These are phyloP conservation scores for Sporothrix euskadiensis DNA, from an alignment of 2,329 filamentous ascomycete species.

Conservation along the genomic window DNA sequence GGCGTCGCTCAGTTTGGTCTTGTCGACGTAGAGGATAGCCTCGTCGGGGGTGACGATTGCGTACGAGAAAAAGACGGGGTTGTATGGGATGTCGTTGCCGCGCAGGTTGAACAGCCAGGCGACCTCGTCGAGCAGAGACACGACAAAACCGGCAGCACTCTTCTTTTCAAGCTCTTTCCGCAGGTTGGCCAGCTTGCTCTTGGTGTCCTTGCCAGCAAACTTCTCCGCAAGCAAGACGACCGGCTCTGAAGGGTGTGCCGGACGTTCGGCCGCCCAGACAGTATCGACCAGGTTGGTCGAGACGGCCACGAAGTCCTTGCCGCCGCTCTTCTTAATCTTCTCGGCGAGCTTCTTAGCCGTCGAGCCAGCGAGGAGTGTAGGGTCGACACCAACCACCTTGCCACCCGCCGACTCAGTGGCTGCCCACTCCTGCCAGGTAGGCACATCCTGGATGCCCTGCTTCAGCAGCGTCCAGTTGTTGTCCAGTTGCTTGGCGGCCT, in stretches of 20 bases:
- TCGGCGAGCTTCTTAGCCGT: constrained; percentile 70
- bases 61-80: constrained; percentile 98
- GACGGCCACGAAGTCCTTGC: constrained; percentile 72
- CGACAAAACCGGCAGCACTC: constrained; percentile 80
- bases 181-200: constrained; percentile 79
- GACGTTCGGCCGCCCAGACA: constrained; percentile 78
- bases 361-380: constrained; percentile 74
- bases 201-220: constrained; percentile 79
- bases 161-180: constrained; percentile 91
- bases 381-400: constrained; percentile 88
- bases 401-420: constrained; percentile 82
- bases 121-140: constrained; percentile 94
- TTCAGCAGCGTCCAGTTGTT: constrained; percentile 89
- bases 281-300: constrained; percentile 83
- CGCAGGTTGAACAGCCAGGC: constrained; percentile 98
- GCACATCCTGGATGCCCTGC: constrained; percentile 88
- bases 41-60: constrained; percentile 77
- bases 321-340: constrained; percentile 83
- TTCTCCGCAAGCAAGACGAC: constrained; percentile 70
- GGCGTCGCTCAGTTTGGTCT: constrained; percentile 70
- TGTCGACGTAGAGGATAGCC: constrained; percentile 82
- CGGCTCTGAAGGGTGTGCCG: constrained; percentile 71
- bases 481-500: constrained; percentile 88
- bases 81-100: constrained; percentile 94
- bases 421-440: constrained; percentile 96